Evolutionary conservation across 2,329 filamentous ascomycete genomes (phyloP).

Genomic region (Alternaria arbusti): DNA sequence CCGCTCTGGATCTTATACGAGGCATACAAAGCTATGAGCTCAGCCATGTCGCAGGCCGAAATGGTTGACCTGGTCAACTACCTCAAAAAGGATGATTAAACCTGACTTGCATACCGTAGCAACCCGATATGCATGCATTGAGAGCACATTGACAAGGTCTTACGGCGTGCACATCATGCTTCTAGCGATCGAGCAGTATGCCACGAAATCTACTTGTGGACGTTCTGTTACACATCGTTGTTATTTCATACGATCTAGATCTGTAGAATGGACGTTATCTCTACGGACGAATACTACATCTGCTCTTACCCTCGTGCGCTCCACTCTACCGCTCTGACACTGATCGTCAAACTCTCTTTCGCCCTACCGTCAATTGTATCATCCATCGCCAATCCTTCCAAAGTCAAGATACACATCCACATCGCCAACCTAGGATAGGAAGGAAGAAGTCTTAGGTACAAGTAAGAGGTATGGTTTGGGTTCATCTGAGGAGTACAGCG

Average conservation of each 20-base stretch:
- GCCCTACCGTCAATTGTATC: not conserved
- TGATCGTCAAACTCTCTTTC: not conserved
- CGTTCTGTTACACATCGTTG: not conserved
- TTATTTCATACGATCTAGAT: not conserved
- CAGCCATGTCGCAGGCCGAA: constrained; percentile 44
- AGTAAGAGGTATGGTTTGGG: not conserved
- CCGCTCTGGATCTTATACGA: constrained; percentile 64
- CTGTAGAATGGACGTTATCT: not conserved
- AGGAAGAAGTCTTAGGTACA: not conserved
- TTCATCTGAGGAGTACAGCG: not conserved
- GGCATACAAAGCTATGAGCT: constrained; percentile 55
- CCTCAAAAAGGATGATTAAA: constrained; percentile 40
- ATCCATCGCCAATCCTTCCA: not conserved
- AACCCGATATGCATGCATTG: not conserved
- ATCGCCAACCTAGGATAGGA: not conserved
- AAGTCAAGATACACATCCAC: not conserved
- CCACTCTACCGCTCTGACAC: not conserved
- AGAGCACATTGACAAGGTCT: not conserved
- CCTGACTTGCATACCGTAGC: not conserved
- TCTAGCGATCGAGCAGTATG: not conserved
- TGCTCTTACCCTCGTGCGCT: not conserved
- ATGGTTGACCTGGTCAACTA: constrained; percentile 49
- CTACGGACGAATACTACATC: not conserved
- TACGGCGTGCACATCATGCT: not conserved
- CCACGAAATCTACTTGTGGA: not conserved